Conservation (phyloP, 495 filamentous ascomycete genomes). For the Trichoderma gamsii region DNA sequence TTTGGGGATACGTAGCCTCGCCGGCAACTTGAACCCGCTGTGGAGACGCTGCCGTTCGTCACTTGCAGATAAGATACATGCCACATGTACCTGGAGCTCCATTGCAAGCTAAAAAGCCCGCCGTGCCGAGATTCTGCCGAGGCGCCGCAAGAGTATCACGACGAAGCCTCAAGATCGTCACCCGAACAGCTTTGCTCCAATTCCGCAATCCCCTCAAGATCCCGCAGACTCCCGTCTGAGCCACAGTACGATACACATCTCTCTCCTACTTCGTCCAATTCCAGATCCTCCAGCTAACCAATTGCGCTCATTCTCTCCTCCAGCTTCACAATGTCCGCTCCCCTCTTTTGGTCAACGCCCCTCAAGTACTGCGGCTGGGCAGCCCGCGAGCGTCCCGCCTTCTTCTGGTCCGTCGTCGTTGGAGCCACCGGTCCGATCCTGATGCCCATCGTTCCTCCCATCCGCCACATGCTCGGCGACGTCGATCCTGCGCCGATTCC, state of each 20-base stretch:
- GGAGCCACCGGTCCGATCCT: conserved; percentile 65
- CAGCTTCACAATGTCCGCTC: conserved; percentile 50
- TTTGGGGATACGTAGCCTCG: conserved; percentile 19
- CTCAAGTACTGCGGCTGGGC: conserved; percentile 82
- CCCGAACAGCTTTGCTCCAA: neutral
- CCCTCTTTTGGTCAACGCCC: conserved; percentile 77
- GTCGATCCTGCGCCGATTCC: conserved; percentile 64
- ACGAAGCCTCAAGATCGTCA: neutral
- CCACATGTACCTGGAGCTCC: neutral
- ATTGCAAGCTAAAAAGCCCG: neutral
- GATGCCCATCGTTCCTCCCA: conserved; percentile 43
- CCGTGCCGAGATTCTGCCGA: neutral
- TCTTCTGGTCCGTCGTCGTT: conserved; percentile 76
- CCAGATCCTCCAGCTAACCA: neutral
- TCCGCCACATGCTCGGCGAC: conserved; percentile 65
- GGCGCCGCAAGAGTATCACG: neutral
- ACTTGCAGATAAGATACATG: neutral
- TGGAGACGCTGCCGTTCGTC: neutral
- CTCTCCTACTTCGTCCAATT: neutral
- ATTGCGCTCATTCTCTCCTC: neutral
- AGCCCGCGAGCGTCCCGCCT: conserved; percentile 75
- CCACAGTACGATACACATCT: neutral
- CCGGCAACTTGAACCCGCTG: neutral
- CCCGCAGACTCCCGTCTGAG: neutral
- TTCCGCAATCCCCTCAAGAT: neutral